Conservation (phyloP, 768 basidiomycete species). For the Boletellus ananas region DNA sequence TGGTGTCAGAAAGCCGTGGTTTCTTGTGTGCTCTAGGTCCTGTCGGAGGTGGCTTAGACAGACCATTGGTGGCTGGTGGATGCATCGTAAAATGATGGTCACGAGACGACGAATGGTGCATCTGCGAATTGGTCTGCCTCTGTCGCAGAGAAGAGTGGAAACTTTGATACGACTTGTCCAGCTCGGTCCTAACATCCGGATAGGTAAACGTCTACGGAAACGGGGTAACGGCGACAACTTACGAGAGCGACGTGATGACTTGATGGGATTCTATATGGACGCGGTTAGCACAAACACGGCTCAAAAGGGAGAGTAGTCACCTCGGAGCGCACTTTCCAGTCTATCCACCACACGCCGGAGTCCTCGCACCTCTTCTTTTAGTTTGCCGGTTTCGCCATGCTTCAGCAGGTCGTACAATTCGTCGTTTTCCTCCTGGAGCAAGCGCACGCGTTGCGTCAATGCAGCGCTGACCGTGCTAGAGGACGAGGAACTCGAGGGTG, state of each 20-base stretch:
- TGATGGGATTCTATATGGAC: conserved; percentile 65
- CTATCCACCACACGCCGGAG: conserved; percentile 63
- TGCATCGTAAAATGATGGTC: conserved; percentile 40
- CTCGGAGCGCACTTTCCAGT: conserved; percentile 73
- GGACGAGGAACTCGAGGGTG: conserved; percentile 31
- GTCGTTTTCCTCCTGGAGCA: conserved; percentile 84
- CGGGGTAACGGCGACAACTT: conserved; percentile 30
- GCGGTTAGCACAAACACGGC: conserved; percentile 6
- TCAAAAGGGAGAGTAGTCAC: conserved; percentile 36
- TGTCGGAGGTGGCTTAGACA: conserved; percentile 61
- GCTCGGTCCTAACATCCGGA: conserved; percentile 53
- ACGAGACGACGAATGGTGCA: conserved; percentile 39
- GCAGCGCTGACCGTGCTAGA: conserved; percentile 66
- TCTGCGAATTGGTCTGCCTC: conserved; percentile 29
- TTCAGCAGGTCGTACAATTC: conserved; percentile 77
- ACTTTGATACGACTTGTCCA: conserved; percentile 73
- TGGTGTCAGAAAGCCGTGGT: conserved; percentile 61
- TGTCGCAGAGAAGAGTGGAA: conserved; percentile 46
- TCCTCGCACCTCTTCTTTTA: conserved; percentile 78
- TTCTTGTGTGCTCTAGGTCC: conserved; percentile 81
- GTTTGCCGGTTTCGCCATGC: conserved; percentile 68
- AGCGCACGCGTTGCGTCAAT: conserved; percentile 65
- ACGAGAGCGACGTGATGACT: conserved; percentile 70
- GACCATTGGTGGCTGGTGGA: conserved; percentile 30
- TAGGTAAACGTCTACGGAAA: conserved; percentile 12